These are phyloP conservation scores for Colletotrichum filicis DNA, from an alignment of 2,329 filamentous ascomycete species.

Conservation along the genomic window DNA sequence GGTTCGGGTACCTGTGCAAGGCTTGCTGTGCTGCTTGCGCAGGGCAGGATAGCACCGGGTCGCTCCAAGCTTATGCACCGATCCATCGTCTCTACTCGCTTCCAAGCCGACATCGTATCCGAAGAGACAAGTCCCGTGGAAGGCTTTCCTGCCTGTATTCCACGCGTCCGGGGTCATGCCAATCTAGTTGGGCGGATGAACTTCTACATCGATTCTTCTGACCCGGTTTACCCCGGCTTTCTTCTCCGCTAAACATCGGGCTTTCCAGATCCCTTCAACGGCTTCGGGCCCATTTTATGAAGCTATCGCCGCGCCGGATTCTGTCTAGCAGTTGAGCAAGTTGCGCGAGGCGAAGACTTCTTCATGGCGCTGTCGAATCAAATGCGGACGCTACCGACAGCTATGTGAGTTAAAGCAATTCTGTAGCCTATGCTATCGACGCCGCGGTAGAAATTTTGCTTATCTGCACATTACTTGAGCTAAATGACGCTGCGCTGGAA, in stretches of 20 bases:
- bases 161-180: constrained; percentile 13
- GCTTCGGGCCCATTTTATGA: background rate
- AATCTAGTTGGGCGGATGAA: constrained; percentile 25
- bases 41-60: constrained; percentile 4
- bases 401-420: background rate
- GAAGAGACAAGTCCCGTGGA: background rate
- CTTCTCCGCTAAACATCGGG: constrained; percentile 3
- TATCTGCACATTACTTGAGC: background rate
- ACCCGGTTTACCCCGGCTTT: constrained; percentile 24
- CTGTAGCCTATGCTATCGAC: background rate
- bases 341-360: background rate
- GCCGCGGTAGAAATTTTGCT: too few species aligned
- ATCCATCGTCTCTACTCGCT: constrained; percentile 10
- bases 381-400: background rate
- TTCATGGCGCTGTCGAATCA: background rate
- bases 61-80: constrained; percentile 3
- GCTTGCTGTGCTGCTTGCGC: constrained; percentile 32
- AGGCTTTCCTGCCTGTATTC: constrained; percentile 13
- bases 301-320: background rate
- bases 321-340: background rate
- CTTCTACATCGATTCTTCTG: constrained; percentile 21
- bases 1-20: constrained; percentile 40
- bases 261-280: background rate
- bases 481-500: background rate
- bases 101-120: background rate